Conservation (phyloP, 805 yeast species). For the Peterozyma xylosa region DNA sequence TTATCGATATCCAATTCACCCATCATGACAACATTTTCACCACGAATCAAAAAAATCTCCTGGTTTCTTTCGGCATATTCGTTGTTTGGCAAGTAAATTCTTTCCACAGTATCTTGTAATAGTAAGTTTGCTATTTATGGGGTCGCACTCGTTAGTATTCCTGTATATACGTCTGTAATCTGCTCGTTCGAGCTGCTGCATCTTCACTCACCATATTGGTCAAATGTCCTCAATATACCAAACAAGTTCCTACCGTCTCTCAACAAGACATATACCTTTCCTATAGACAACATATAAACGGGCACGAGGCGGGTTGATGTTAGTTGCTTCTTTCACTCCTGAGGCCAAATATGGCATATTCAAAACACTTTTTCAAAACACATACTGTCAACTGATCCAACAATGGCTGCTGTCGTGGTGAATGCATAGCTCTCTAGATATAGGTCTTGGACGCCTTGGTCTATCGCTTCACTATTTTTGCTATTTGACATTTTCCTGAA, state of each 20-base stretch:
- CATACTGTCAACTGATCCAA: conserved; percentile 73
- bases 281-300: conserved; percentile 13
- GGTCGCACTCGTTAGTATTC: too few relatives aligned
- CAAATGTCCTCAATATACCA: conserved; percentile 91
- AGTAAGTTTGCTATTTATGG: conserved; percentile 62
- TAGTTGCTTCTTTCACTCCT: too few relatives aligned
- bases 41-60: conserved; percentile 74
- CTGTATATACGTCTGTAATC: not conserved
- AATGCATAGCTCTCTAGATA: conserved; percentile 76
- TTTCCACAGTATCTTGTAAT: conserved; percentile 82
- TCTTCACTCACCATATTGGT: conserved; percentile 57
- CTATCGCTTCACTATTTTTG: not conserved
- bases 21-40: conserved; percentile 89
- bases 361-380: conserved; percentile 3
- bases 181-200: not conserved
- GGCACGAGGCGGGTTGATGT: too few relatives aligned
- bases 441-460: conserved; percentile 29
- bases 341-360: too few relatives aligned
- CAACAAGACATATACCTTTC: conserved; percentile 70
- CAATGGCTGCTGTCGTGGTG: conserved; percentile 86
- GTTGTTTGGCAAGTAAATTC: conserved; percentile 55
- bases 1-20: conserved; percentile 89
- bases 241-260: conserved; percentile 85
- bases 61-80: conserved; percentile 62
- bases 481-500: not conserved